Evolutionary conservation across 441 rosid species (phyloP), one percentile per base, ranked within the genome.

Genomic region (Eruca vesicaria): DNA sequence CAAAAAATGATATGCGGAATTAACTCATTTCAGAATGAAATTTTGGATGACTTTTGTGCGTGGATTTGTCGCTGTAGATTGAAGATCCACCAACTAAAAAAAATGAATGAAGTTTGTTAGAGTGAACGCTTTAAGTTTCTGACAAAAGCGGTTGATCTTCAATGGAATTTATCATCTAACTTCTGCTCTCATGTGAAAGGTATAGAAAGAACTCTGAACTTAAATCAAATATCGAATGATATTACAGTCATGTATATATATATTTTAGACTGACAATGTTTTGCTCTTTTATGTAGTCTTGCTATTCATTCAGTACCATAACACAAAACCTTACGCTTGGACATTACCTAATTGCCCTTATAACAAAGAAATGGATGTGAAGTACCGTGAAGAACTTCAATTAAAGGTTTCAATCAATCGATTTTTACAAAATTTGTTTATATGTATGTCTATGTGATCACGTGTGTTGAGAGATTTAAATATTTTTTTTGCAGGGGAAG

Each of bases 341-440:
- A 85, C 84, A 80, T 84, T 95, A 85, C 98, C 98, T 12, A 86
- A 83, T 84, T 95, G 91, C 68, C 84, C 94, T 58, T 95, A 98
- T 71, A 95, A 85, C 60, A 95, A 86, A 79, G 98, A 93, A 87
- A 87, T 95, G 67, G 98, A 93, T 83, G 98, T 90, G 66, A 92
- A 89, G 81, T 74, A 66, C 65, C 87, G 96, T 6, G 94, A 95
- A 65, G 98, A 88, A 48, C 79, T 84, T 36, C 86, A 86, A 75
- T 82, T n/a, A 97, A 94, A 77, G 80, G 80, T 77, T 20, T 45
- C 32, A 59, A 14, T 14, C 43, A 38, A 23, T 23, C 28, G 28
- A 23, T 23, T 23, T 26, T 87, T 15, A 80, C 32, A 21, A 32
- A 7, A 12, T 67, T 9, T 35, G 14, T 64, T 1, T 41, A 36